Base-by-base conservation (phyloP, 1,284 basidiomycete genomes). In the Termitomyces sp. region DNA sequence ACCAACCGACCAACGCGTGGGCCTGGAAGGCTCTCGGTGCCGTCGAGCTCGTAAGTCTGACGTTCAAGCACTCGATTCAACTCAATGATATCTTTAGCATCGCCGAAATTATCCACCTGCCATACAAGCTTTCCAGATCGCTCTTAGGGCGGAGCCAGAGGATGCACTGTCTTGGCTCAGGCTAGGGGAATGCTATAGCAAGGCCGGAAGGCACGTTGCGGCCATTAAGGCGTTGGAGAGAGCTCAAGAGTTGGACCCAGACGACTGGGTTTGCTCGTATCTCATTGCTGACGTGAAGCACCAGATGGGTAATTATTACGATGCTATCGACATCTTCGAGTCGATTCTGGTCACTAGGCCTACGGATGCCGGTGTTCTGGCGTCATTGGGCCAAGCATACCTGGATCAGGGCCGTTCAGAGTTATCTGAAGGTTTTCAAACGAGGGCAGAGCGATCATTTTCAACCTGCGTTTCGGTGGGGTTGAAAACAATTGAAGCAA, bases 1-100 rank as follows among this genome's bases (percentile, higher is more conserved):
- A 83, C 66, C 77, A 86, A 31, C 90, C 93, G 0, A 84, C 83
- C 39, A 95, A 94, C 62, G 82, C 88, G 2, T 99, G 97, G 97
- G 97, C 97, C 1, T 99, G 95, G 94, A 98, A 97, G 69, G 96
- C 97, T 9, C 75, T 97, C 26, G 97, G 97, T 1, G 83, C 91
- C 1, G 94, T 96, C 1, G 93, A 97, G 65, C 74, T 97, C 72
- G 93, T 93, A 63, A 71, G 84, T 69, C 35, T 26, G 39, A 19
- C 34, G 31, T 43, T 19, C 28, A 34, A 48, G 37, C 21, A 16
- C 44, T 30, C 50, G 46, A 50, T 2, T 14, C 7, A 30, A 19
- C 14, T 35, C n/a, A 13, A 31, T 7, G 1, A 13, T n/a, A 3
- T 21, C 0, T 3, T 18, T 46, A 94, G 91, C 85, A 83, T 58